phyloP scores from a whole-genome alignment of 768 basidiomycete genomes.

The Trametes villosa region DNA sequence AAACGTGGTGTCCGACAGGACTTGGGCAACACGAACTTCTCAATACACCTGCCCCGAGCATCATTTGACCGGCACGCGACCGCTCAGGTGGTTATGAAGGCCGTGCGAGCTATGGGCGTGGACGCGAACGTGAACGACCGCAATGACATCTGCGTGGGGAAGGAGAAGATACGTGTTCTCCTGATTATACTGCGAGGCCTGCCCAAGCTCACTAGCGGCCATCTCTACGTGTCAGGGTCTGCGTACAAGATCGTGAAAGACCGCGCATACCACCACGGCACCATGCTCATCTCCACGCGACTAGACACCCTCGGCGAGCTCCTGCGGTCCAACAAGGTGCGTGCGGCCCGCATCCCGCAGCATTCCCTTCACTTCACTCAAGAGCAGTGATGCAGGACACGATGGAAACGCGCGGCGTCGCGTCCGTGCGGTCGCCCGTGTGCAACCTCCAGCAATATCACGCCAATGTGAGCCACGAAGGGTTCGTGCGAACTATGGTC shows the following conservation, averaged over 20 bases:
- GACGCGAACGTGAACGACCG: slow-evolving; percentile 83
- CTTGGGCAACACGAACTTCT: slow-evolving; percentile 96
- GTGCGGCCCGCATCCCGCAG: slow-evolving; percentile 11
- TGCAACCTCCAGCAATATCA: slow-evolving; percentile 72
- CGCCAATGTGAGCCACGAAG: slow-evolving; percentile 59
- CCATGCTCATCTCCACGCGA: slow-evolving; percentile 91
- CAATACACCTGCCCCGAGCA: slow-evolving; percentile 83
- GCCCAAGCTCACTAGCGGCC: slow-evolving; percentile 2
- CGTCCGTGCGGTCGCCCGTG: slow-evolving; percentile 92
- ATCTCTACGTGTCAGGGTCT: slow-evolving; percentile 86
- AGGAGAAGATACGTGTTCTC: slow-evolving; percentile 81
- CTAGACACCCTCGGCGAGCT: slow-evolving; percentile 74
- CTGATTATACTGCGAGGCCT: not conserved
- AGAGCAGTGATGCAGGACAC: slow-evolving; percentile 53
- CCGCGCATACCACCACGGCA: slow-evolving; percentile 96
- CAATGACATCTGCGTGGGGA: slow-evolving; percentile 87
- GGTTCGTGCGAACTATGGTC: slow-evolving; percentile 72
- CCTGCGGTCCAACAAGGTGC: slow-evolving; percentile 67
- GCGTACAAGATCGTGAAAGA: slow-evolving; percentile 94
- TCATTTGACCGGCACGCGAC: slow-evolving; percentile 82
- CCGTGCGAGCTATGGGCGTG: slow-evolving; percentile 76
- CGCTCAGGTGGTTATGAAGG: slow-evolving; percentile 74
- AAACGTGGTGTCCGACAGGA: slow-evolving; percentile 58
- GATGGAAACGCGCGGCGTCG: slow-evolving; percentile 84
- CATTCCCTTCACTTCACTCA: slow-evolving; percentile 10